Evolutionary conservation across 2,329 filamentous ascomycete species (phyloP), one percentile per base, ranked within the genome.

Genomic region (Trichoderma sp.): DNA sequence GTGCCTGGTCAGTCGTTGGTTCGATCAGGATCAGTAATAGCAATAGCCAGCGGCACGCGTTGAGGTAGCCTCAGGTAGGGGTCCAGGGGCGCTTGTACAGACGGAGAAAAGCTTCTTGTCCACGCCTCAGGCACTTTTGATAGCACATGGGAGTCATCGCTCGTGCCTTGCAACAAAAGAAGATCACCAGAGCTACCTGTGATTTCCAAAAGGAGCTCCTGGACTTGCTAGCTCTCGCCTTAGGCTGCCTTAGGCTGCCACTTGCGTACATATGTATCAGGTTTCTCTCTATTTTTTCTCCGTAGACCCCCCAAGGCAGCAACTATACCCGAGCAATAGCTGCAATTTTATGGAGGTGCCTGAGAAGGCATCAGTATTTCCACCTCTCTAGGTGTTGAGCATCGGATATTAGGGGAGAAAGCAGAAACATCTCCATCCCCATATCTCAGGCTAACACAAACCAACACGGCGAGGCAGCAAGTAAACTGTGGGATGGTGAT

Each of bases 71-170:
- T 36, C 34, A 36, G 34, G 34, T 55, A 61, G 32, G 55, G 66
- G 20, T 68, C 55, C 28, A 39, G n/a, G 12, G 55, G 26, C 66
- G 66, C 66, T 68, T 68, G 55, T 17, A 32, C 39, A 59, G 55
- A 59, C 36, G 11, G 26, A 59, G 53, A 47, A 68, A 47, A 23
- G 66, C 66, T 50, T 50, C n/a, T 43, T 7, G 47, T 12, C 47
- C n/a, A 50, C 47, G n/a, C n/a, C 47, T 50, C n/a, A 50, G 47
- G 66, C 66, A 68, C 66, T 68, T 68, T 68, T 68, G 66, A 68
- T 34, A 13, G 55, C 36, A 28, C 17, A 28, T 23, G 39, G 65
- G n/a, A 30, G 32, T 57, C 64, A 20, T 26, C 30, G 50, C 28
- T 15, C 36, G 66, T 61, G 55, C 53, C 66, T 68, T 68, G 66